Base-by-base conservation (phyloP, 345 rosid species). In the Cochlearia excelsa region DNA sequence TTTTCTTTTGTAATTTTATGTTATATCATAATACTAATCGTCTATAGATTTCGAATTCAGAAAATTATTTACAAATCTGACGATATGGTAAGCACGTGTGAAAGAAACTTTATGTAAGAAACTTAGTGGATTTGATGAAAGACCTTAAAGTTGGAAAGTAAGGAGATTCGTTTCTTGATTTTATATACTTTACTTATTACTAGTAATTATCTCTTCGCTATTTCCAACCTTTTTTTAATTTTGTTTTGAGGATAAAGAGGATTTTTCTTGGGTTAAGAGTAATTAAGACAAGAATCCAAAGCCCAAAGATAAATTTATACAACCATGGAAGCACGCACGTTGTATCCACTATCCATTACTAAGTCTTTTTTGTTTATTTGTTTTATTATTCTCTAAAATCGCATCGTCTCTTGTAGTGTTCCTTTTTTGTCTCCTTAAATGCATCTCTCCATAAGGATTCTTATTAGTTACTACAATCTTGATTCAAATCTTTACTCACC, bases 91-190 rank as follows among this genome's bases (percentile, higher is more conserved):
- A 64, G 61, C 74, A 70, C 48, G 55, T 63, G 74, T 30, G 63
- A 63, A 57, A 9, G 49, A 34, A 63, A 44, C 74, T 63, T 64
- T 70, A 57, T 64, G 70, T 50, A 51, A 64, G 57, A 43, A 33
- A 54, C 30, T 67, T 45, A 51, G 68, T 64, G 69, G 69, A 54
- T 35, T 65, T 65, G 46, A 64, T 46, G 59, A 63, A 6, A 44
- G 23, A 40, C 50, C 7, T 7, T 6, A 63, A 50, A 63, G 51
- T 54, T 34, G 64, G 55, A 57, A 46, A 63, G 61, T 56, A 64
- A 49, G 37, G 57, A 64, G 75, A 71, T 71, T 71, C 75, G 70
- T 70, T 70, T 70, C 45, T 64, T 64, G 57, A 11, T 64, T 51
- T 63, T 52, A 26, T 51, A 26, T 41, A 57, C 43, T 30, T 49